Base-by-base conservation (phyloP, 164 flowering plant genomes). In the Sedum album region DNA sequence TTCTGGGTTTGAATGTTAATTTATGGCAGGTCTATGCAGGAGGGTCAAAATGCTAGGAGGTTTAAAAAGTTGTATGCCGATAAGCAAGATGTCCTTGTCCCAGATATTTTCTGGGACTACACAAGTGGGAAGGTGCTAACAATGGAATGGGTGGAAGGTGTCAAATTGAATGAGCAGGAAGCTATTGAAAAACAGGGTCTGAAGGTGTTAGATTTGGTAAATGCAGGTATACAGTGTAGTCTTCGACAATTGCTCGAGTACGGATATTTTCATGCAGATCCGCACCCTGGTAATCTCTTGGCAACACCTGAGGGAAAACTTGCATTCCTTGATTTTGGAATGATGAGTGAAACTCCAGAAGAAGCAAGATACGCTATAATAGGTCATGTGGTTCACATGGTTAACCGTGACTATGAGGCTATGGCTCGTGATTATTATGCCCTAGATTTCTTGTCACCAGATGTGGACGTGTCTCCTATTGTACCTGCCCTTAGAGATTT, bases 331-430 rank as follows among this genome's bases (percentile, higher is more conserved):
- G 98, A 94, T 79, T 94, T 94, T 79, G 98, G 98, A 48, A 94
- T 94, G 98, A 94, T 94, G 98, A 91, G 98, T 76, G 98, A 94
- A 73, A 94, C 97, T 26, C 98, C 98, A 26, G 98, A 94, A 77
- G 85, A 87, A 72, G 98, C 98, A 75, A 87, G 98, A 75, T 85
- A 42, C 76, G 98, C 98, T 61, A 91, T 94, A 60, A 89, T 94
- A 30, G 97, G 98, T 69, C 98, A 94, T 73, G 95, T 94, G 73
- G 97, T 94, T 71, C 98, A 94, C 85, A 79, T 94, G 93, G 97
- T 94, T 31, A 94, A 94, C 79, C 89, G 98, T 46, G 98, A 91
- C 70, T 94, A 94, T 79, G 98, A 88, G 80, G 98, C 98, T 23
- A 94, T 94, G 98, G 97, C 98, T 65, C 89, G 83, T 66, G 98